Percentiles rank a stretch among this genome's conserved stretches.
Evolutionary conservation across 495 filamentous ascomycete species (phyloP).

Genomic region (Bryoglossum gracile): DNA sequence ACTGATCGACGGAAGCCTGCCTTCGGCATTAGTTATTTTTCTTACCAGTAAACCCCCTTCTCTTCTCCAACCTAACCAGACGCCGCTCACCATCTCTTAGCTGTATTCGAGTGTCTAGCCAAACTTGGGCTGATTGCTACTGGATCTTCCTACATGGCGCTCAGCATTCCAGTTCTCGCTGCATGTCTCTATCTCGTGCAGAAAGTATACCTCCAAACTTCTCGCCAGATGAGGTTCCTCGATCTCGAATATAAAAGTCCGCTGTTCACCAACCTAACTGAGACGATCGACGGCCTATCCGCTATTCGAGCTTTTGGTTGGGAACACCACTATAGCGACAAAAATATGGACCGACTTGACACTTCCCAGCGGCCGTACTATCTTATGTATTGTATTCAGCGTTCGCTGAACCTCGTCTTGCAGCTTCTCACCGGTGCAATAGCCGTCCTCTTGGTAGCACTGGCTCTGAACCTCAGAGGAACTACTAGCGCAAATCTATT

Average conservation of each 20-base stretch:
- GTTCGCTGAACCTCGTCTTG: slow-evolving; percentile 19
- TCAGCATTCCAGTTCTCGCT: slow-evolving; percentile 19
- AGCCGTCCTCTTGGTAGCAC: neutral
- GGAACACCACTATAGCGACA: slow-evolving; percentile 33
- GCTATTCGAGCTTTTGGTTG: slow-evolving; percentile 47
- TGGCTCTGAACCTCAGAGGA: neutral
- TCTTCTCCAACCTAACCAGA: too few species aligned
- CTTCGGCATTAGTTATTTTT: slow-evolving; percentile 10
- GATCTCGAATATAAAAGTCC: slow-evolving; percentile 40
- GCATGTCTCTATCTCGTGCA: slow-evolving; percentile 44
- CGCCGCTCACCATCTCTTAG: too few species aligned
- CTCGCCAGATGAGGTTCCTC: slow-evolving; percentile 49
- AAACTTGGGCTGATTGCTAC: neutral
- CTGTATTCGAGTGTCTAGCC: neutral
- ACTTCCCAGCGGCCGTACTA: slow-evolving; percentile 41
- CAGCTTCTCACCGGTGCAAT: neutral
- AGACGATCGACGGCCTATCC: slow-evolving; percentile 39
- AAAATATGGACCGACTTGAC: slow-evolving; percentile 47
- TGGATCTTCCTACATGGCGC: slow-evolving; percentile 19
- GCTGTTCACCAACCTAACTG: slow-evolving; percentile 38
- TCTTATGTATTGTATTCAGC: slow-evolving; percentile 43
- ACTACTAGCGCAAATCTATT: neutral
- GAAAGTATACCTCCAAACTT: slow-evolving; percentile 53
- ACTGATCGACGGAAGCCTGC: slow-evolving; percentile 23
- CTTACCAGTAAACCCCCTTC: neutral